Conservation (phyloP, 352 stramenopile genomes). For the Globisporangium viniferum region DNA sequence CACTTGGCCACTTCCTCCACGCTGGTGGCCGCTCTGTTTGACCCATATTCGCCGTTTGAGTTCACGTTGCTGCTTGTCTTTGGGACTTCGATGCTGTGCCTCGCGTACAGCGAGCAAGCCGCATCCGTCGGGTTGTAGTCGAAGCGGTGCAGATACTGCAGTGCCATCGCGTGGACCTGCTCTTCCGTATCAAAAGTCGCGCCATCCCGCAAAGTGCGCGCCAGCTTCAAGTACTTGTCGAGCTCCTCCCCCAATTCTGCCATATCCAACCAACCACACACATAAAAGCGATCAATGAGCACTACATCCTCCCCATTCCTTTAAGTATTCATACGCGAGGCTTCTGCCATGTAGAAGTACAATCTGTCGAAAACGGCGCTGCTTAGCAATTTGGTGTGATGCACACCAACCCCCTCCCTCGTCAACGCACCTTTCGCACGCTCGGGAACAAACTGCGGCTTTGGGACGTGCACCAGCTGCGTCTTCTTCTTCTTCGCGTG, state of each 20-base stretch:
- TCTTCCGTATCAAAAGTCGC: slow-evolving; percentile 80
- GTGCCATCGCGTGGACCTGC: slow-evolving; percentile 60
- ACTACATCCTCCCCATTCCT: neutral
- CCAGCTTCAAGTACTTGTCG: slow-evolving; percentile 80
- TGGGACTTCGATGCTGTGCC: slow-evolving; percentile 74
- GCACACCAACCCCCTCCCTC: neutral
- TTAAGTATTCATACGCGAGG: neutral
- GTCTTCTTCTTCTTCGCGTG: slow-evolving; percentile 26
- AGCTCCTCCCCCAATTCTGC: slow-evolving; percentile 57
- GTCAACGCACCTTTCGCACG: slow-evolving; percentile 43
- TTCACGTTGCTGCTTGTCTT: slow-evolving; percentile 19
- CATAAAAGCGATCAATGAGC: neutral
- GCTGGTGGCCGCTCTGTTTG: slow-evolving; percentile 5
- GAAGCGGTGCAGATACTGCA: slow-evolving; percentile 81
- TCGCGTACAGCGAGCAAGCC: slow-evolving; percentile 77
- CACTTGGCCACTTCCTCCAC: slow-evolving; percentile 55
- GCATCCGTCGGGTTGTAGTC: slow-evolving; percentile 78
- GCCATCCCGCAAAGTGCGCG: slow-evolving; percentile 64
- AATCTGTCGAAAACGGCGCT: neutral
- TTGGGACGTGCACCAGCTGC: slow-evolving; percentile 28
- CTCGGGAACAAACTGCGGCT: slow-evolving; percentile 43
- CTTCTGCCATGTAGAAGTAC: neutral
- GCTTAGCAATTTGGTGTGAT: neutral
- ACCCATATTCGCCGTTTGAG: neutral
- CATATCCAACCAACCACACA: neutral